Evolutionary conservation across 2,329 filamentous ascomycete genomes (phyloP), one percentile per base, ranked within the genome.

Genomic region (Fusarium ambrosium): DNA sequence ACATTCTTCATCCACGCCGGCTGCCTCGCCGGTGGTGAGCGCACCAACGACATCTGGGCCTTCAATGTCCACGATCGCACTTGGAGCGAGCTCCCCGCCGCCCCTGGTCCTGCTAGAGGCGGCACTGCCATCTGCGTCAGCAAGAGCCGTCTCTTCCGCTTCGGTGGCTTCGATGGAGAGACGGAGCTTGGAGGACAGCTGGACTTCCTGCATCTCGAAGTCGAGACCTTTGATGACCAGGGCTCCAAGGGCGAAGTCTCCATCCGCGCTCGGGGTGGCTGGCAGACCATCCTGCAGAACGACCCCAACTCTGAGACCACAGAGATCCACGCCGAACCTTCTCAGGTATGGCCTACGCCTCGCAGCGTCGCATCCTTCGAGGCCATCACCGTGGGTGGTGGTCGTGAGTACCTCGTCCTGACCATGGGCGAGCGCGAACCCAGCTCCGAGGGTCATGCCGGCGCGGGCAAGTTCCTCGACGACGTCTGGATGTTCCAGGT

Each of bases 1-100:
- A 93, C 90, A 0, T 85, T 97, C 55, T 92, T 94, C 79, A 81
- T 97, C 36, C 94, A 97, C 80, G 94, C 93, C 6, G 94, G 95
- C 4, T 93, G 92, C 78, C 87, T 93, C 0, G 87, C 89, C 7
- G 87, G 84, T 32, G 92, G 91, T 13, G 86, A 91, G 4, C 85
- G 93, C 4, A 85, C 86, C 43, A 85, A 86, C 13, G 95, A 97
- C 79, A 83, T 95, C 7, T 97, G 95, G 95, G 90, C 90, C 0
- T 97, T 97, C 80, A 91, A 93, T 78, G 82, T 96, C 27, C 85
- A 85, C 58, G 87, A 86, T 9, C 85, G 87, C 63, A 85, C 87
- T 2, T 97, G 95, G 95, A 90, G 87, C 43, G 87, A 92, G 78
- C 86, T 94, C 16, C 87, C 92, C 0, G 82, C 89, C 9, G 94